Percentiles rank a stretch among this genome's conserved stretches.
Conservation (phyloP, 2,329 filamentous ascomycete genomes). For the Fusarium ramigenum region DNA sequence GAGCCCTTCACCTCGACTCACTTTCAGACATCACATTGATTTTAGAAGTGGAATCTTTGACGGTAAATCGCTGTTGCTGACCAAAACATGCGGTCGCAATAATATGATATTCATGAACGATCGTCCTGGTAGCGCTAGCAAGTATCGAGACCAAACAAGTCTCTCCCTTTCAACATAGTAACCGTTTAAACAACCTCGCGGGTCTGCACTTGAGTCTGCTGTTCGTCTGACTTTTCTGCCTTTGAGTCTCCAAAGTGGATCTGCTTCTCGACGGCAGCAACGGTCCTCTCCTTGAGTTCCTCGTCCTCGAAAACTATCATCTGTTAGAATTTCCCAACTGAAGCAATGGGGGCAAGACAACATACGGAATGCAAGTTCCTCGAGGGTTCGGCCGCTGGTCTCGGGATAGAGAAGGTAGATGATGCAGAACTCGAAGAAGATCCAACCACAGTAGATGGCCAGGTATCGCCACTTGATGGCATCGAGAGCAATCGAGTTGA, state of each 20-base stretch:
- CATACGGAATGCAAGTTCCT: slow-evolving; percentile 66
- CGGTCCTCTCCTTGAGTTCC: slow-evolving; percentile 49
- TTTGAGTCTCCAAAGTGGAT: slow-evolving; percentile 40
- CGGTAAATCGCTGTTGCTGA: not conserved
- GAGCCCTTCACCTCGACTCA: too few species aligned
- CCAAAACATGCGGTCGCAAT: not conserved
- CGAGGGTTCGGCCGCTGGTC: slow-evolving; percentile 77
- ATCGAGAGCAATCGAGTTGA: slow-evolving; percentile 55
- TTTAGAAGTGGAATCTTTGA: not conserved
- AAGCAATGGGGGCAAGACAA: not conserved
- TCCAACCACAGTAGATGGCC: slow-evolving; percentile 55
- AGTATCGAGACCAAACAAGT: not conserved
- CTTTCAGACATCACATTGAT: not conserved
- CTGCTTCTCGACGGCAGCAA: slow-evolving; percentile 53
- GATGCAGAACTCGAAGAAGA: slow-evolving; percentile 54
- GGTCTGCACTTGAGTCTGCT: slow-evolving; percentile 3
- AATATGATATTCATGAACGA: not conserved
- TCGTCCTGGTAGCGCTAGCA: not conserved
- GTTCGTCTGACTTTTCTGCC: slow-evolving; percentile 14
- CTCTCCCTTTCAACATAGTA: not conserved
- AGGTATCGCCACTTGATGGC: slow-evolving; percentile 55
- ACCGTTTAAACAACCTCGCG: slow-evolving; percentile 17
- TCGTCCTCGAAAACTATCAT: slow-evolving; percentile 53
- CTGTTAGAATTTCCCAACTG: slow-evolving; percentile 4
- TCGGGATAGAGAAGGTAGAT: slow-evolving; percentile 88